These are phyloP conservation scores for Penicillium verhagenii DNA, from an alignment of 495 filamentous ascomycete species.

Conservation along the genomic window DNA sequence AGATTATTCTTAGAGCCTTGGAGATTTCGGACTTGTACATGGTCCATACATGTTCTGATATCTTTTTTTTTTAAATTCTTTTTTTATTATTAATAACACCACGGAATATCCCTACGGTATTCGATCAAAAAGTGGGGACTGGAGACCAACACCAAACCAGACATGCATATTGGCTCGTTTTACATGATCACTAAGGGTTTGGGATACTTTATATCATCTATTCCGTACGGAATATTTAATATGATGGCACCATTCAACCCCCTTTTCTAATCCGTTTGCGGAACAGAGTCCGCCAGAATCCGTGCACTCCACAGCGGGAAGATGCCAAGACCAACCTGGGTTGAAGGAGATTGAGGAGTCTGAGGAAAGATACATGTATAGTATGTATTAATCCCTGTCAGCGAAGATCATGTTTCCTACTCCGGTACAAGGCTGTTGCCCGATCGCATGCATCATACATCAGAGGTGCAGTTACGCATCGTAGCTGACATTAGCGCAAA, in stretches of 20 bases:
- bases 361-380: no score
- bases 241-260: background rate
- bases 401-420: background rate
- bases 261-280: conserved; percentile 13
- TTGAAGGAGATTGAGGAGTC: no score
- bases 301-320: conserved; percentile 11
- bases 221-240: background rate
- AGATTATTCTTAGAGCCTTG: background rate
- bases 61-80: no score
- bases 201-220: background rate
- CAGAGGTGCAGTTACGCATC: conserved; percentile 7
- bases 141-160: background rate
- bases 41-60: no score
- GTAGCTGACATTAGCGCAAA: background rate
- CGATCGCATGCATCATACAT: conserved; percentile 15
- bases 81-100: no score
- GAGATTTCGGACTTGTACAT: background rate
- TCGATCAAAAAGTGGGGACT: background rate
- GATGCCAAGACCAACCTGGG: conserved; percentile 14
- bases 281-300: conserved; percentile 7
- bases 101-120: conserved; percentile 1
- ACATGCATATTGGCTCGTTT: background rate
- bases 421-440: background rate
- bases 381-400: background rate
- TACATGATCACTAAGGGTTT: conserved; percentile 3